These are phyloP conservation scores for Xanthoceras sorbifolium DNA, from an alignment of 345 rosid genomes.

Conservation along the genomic window DNA sequence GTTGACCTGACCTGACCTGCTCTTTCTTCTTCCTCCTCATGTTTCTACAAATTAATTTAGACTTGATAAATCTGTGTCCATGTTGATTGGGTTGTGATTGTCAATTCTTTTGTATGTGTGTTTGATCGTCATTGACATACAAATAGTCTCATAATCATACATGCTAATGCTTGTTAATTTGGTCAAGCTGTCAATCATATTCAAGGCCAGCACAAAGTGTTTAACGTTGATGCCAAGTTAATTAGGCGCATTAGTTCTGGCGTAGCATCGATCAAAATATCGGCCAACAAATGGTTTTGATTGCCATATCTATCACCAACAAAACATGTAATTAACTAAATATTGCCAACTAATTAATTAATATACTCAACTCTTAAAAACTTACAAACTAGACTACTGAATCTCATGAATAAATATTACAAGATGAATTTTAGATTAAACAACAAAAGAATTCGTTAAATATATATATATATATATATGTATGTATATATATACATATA, in stretches of 20 bases:
- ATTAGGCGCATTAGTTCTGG: neutral
- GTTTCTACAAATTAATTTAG: too few relatives aligned
- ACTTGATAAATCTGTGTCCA: too few relatives aligned
- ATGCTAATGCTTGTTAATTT: neutral
- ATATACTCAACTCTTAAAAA: too few relatives aligned
- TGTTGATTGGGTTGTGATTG: too few relatives aligned
- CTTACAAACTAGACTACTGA: neutral
- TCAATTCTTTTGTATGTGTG: too few relatives aligned
- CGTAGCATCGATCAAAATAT: neutral
- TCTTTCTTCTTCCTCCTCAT: too few relatives aligned
- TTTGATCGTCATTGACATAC: neutral
- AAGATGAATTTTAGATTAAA: neutral
- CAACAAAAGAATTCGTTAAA: conserved; percentile 8
- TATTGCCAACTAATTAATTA: too few relatives aligned
- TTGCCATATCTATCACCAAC: neutral
- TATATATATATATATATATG: neutral
- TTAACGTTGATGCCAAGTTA: neutral
- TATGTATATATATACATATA: neutral
- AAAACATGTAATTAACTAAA: neutral
- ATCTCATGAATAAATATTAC: neutral
- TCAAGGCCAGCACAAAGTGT: neutral
- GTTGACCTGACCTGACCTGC: neutral
- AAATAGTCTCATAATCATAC: too few relatives aligned
- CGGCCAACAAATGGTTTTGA: neutral
- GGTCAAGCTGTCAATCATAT: neutral